phyloP scores from a whole-genome alignment of 257 asterid species.

The Nicotiana paniculata region DNA sequence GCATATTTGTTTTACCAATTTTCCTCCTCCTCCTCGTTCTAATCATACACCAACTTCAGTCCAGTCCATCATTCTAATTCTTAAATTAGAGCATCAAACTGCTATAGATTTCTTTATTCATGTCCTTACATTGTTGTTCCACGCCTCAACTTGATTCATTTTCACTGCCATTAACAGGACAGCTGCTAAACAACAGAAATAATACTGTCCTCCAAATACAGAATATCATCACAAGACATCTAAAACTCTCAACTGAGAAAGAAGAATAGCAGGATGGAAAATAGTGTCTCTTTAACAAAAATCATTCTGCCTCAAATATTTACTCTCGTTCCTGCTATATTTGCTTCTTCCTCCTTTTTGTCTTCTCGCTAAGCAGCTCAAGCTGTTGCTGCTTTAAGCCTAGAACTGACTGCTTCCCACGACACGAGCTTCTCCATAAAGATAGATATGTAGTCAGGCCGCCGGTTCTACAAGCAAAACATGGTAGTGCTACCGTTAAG shows the following conservation, averaged over 20 bases:
- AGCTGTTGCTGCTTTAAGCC: slow-evolving; percentile 75
- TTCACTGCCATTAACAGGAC: background rate
- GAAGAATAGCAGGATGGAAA: background rate
- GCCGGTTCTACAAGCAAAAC: slow-evolving; percentile 48
- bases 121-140: background rate
- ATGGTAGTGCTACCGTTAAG: background rate
- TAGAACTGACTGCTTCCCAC: slow-evolving; percentile 77
- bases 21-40: background rate
- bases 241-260: background rate
- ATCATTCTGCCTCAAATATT: slow-evolving; percentile 17
- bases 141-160: background rate
- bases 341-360: slow-evolving; percentile 32
- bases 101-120: background rate
- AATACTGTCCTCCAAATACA: background rate
- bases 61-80: background rate
- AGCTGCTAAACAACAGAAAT: background rate
- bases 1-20: background rate
- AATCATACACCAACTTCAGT: background rate
- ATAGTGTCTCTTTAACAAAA: background rate
- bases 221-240: background rate
- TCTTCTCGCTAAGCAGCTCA: slow-evolving; percentile 48
- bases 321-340: slow-evolving; percentile 10
- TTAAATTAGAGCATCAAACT: background rate
- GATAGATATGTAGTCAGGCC: slow-evolving; percentile 68
- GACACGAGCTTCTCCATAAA: slow-evolving; percentile 88